phyloP scores from a whole-genome alignment of 306 rosid genomes.

The Cucumis hystrix region DNA sequence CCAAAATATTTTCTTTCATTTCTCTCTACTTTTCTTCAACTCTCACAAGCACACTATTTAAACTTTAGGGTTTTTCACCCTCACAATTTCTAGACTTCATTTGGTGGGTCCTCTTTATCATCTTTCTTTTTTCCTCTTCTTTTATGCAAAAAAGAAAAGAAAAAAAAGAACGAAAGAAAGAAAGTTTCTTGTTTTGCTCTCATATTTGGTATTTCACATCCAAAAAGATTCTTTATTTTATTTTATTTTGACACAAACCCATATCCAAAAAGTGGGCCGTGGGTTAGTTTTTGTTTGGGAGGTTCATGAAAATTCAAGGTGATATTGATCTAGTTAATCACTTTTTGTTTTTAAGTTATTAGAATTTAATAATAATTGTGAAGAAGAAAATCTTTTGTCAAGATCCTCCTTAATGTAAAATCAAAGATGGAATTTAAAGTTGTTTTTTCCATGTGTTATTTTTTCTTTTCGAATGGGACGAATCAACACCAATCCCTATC shows the following conservation, averaged over 20 bases:
- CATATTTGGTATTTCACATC: neutral
- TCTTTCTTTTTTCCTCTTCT: neutral
- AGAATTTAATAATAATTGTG: too few species aligned
- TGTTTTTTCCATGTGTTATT: too few species aligned
- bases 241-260: neutral
- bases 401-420: too few species aligned
- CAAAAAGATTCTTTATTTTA: neutral
- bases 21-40: neutral
- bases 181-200: neutral
- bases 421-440: too few species aligned
- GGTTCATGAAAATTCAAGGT: neutral
- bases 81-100: neutral
- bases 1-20: slow-evolving; percentile 18
- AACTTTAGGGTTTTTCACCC: neutral
- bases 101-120: neutral
- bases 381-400: too few species aligned
- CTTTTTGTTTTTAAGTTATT: too few species aligned
- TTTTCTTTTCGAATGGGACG: too few species aligned
- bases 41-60: neutral
- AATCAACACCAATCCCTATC: too few species aligned
- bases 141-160: neutral
- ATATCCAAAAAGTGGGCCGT: neutral
- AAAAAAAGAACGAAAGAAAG: too few species aligned
- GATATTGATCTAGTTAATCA: neutral
- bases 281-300: neutral